Base-by-base conservation (phyloP, 2,329 filamentous ascomycete genomes). In the Colletotrichum tanaceti region DNA sequence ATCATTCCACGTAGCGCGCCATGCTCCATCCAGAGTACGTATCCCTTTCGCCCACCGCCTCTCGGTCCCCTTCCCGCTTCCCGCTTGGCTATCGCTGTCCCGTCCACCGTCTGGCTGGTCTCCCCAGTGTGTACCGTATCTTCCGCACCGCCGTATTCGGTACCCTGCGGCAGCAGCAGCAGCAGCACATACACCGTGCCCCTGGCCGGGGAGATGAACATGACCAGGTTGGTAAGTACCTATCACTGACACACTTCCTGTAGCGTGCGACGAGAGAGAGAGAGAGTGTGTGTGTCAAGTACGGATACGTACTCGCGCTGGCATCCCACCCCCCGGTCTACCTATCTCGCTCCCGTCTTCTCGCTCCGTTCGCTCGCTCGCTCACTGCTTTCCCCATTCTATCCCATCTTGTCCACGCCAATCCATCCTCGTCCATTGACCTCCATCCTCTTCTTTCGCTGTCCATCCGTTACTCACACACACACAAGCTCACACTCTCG, bases 281-380 rank as follows among this genome's bases (percentile, higher is more conserved):
- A 52, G 49, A 35, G 10, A 18, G 50, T 38, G n/a, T 54, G 52
- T 59, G 57, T 59, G 28, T 43, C 44, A 49, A 59, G 32, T 49
- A 49, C 57, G 14, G 20, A n/a, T 44, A 58, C 58, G 71, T 64
- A 68, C 71, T 70, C 71, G 71, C 73, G 71, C 71, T 73, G 70
- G 73, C 72, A 73, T 72, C 75, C 78, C 77, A 71, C 77, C 73
- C 71, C 72, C 72, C 71, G 74, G 78, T 77, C 43, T 55, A 35
- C 52, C 32, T 53, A 53, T 53, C 49, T 53, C 28, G 18, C 49
- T 53, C 28, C 74, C 13, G 73, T 52, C n/a, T 43, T 58, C 57
- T 44, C 74, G 78, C 77, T 72, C 71, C 74, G n/a, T 73, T 52
- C 55, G 59, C 46, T 41, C 59, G 32, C 58, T 52, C 58, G 43